A percentile compares a stretch with the other conserved stretches of the same genome.
phyloP scores from a whole-genome alignment of 2,329 filamentous ascomycete genomes.

The Coniochaeta sp. region DNA sequence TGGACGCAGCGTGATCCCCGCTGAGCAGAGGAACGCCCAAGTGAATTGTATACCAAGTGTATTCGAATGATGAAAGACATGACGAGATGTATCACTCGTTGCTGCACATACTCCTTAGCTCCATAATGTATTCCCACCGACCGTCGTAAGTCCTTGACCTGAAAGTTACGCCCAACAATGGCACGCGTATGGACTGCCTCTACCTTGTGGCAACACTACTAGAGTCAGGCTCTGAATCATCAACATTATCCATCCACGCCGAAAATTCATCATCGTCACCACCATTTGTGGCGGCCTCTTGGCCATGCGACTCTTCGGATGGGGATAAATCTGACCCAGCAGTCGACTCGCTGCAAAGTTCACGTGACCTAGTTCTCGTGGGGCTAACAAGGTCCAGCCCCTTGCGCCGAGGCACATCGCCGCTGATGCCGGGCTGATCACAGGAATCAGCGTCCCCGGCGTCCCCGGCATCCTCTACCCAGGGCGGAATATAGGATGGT shows the following conservation, averaged over 20 bases:
- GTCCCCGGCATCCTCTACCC: conserved; percentile 25
- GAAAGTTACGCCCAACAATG: background rate
- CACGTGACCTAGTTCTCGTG: background rate
- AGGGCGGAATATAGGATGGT: conserved; percentile 20
- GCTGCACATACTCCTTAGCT: background rate
- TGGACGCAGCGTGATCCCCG: background rate
- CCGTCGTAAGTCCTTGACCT: background rate
- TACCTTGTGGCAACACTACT: background rate
- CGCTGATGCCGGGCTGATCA: background rate
- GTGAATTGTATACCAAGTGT: background rate
- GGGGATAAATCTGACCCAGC: background rate
- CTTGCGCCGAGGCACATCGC: background rate
- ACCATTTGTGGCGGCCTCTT: background rate
- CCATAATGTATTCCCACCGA: background rate
- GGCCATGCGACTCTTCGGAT: background rate
- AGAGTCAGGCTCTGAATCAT: conserved; percentile 2
- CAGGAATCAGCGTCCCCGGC: conserved; percentile 16
- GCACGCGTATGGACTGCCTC: background rate
- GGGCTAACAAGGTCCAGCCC: conserved; percentile 1
- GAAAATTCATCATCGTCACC: conserved; percentile 19
- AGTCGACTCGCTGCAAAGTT: background rate
- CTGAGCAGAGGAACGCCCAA: background rate
- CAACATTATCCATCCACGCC: conserved; percentile 25
- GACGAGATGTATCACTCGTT: too few species aligned
- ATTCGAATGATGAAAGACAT: too few species aligned